phyloP scores from a whole-genome alignment of 2,329 filamentous ascomycete species.

The Fusarium sp. region DNA sequence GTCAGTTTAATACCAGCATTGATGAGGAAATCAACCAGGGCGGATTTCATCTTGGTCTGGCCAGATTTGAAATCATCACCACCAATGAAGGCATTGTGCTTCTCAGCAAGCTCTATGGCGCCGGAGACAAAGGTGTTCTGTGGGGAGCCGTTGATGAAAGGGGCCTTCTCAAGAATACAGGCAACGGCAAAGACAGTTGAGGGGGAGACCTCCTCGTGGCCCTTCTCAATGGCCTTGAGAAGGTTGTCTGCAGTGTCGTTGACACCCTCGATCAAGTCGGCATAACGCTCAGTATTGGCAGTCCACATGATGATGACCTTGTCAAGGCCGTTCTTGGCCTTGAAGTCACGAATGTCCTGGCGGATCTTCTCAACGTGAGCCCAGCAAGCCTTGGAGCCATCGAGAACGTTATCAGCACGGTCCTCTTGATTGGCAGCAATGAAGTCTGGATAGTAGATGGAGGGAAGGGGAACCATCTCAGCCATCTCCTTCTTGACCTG shows the following conservation, averaged over 20 bases:
- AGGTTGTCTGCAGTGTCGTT: slow-evolving; percentile 98
- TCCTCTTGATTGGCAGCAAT: slow-evolving; percentile 98
- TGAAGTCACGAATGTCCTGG: slow-evolving; percentile 94
- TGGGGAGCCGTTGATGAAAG: slow-evolving; percentile 99
- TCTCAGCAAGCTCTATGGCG: slow-evolving; percentile 86
- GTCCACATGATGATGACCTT: slow-evolving; percentile 99
- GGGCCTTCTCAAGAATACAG: slow-evolving; percentile 85
- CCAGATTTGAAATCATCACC: slow-evolving; percentile 99
- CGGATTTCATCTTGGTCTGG: slow-evolving; percentile 99
- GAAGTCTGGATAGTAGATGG: slow-evolving; percentile 99
- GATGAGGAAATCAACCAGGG: slow-evolving; percentile 97
- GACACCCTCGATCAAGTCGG: slow-evolving; percentile 85
- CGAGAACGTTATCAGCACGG: slow-evolving; percentile 88
- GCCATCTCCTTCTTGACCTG: slow-evolving; percentile 94
- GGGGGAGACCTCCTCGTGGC: slow-evolving; percentile 91
- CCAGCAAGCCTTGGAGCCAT: slow-evolving; percentile 83
- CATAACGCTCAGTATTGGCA: slow-evolving; percentile 97
- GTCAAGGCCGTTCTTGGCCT: slow-evolving; percentile 83
- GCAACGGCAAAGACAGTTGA: slow-evolving; percentile 97
- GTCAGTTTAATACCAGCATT: slow-evolving; percentile 98
- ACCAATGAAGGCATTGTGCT: slow-evolving; percentile 89
- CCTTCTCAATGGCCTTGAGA: slow-evolving; percentile 83
- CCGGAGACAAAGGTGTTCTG: slow-evolving; percentile 99
- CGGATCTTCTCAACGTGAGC: slow-evolving; percentile 94
- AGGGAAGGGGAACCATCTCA: slow-evolving; percentile 86